phyloP scores from a whole-genome alignment of 179 eudicot genomes.

The Silene vulgaris region DNA sequence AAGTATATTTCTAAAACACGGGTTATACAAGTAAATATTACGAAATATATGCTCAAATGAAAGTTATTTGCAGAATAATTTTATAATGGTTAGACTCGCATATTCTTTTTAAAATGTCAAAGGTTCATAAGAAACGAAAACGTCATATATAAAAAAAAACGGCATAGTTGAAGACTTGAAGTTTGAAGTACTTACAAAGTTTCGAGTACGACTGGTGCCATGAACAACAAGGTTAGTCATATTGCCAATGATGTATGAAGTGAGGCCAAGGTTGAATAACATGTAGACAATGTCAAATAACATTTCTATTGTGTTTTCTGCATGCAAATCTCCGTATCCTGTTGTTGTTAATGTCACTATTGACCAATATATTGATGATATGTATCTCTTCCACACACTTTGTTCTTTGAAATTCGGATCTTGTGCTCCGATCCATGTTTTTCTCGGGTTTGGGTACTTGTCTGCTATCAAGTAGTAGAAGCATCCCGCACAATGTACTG shows the following conservation, averaged over 20 bases:
- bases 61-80: no score
- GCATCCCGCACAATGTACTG: slow-evolving; percentile 88
- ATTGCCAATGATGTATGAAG: slow-evolving; percentile 87
- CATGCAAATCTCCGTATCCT: slow-evolving; percentile 92
- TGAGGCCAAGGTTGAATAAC: slow-evolving; percentile 83
- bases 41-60: no score
- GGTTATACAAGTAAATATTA: no score
- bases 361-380: slow-evolving; percentile 73
- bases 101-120: no score
- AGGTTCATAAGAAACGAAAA: no score
- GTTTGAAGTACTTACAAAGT: slow-evolving; percentile 66
- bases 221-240: slow-evolving; percentile 96
- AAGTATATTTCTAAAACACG: no score
- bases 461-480: slow-evolving; percentile 80
- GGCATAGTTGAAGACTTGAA: neutral
- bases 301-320: slow-evolving; percentile 80
- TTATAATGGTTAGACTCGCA: no score
- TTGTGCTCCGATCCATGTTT: slow-evolving; percentile 82
- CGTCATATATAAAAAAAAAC: no score
- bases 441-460: slow-evolving; percentile 53
- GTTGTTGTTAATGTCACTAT: slow-evolving; percentile 80
- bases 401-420: slow-evolving; percentile 54
- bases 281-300: slow-evolving; percentile 63
- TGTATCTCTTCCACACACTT: slow-evolving; percentile 60
- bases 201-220: slow-evolving; percentile 83